Base-by-base conservation (phyloP, 768 basidiomycete genomes). In the Kwoniella sp. region DNA sequence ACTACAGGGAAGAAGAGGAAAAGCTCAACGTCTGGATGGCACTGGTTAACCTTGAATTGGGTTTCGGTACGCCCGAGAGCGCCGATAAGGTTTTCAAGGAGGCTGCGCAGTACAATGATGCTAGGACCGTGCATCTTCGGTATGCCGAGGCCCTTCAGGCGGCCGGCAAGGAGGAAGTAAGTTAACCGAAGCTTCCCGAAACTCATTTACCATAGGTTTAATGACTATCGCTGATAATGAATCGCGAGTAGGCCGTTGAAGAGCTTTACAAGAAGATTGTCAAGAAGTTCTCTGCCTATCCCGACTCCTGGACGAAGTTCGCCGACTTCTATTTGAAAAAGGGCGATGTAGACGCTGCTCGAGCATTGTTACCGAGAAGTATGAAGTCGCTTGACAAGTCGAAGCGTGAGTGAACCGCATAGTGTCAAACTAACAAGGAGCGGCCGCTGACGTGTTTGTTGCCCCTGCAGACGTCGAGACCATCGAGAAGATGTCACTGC, bases 1-100 rank as follows among this genome's bases (percentile, higher is more conserved):
- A 85, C 76, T 97, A 95, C 83, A 86, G 95, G 47, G 96, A 99
- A 80, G 96, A 99, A 80, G 88, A 88, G 68, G 96, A 99, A 80
- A 91, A 90, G 77, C 80, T 97, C 67, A 99, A 99, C 73, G 88
- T 99, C 46, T 99, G 96, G 96, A 90, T 95, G 77, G 96, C 95
- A 9, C 81, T 95, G 52, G 85, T 99, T 66, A 99, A 99, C 74
- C 76, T 99, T 73, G 96, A 99, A 82, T 93, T 93, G 70, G 82
- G 88, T 15, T 97, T 94, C 75, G 96, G 96, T 1, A 90, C 88
- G 8, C 88, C 90, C 29, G 87, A 91, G 72, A 85, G 85, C 0
- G 79, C 92, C 36, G 92, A 94, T 53, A 77, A 81, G n/a, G 83
- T 86, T 1, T 96, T 97, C 85, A 92, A 88, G 77, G 91, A 97